Conservation (phyloP, 257 asterid genomes). For the Solanum tacnaense region DNA sequence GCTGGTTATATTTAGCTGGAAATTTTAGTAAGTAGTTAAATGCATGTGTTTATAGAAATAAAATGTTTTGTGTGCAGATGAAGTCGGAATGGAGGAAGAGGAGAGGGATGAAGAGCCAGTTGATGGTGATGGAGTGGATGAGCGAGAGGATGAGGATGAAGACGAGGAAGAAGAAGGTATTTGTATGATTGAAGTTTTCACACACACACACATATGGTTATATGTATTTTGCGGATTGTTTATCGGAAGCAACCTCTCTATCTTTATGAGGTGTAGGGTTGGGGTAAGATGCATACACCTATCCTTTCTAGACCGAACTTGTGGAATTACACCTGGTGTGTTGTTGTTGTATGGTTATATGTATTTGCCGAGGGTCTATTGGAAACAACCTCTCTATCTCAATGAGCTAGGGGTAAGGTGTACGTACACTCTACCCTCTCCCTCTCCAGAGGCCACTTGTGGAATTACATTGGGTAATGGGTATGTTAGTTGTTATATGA, state of each 20-base stretch:
- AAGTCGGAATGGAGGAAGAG: constrained; percentile 53
- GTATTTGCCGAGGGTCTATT: neutral
- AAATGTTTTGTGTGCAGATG: constrained; percentile 30
- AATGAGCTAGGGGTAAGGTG: neutral
- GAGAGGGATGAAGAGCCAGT: constrained; percentile 58
- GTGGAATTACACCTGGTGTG: neutral
- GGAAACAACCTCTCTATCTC: neutral
- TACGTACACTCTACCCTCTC: neutral
- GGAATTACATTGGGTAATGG: neutral
- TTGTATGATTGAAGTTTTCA: neutral
- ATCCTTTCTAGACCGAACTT: neutral
- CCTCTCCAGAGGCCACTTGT: neutral
- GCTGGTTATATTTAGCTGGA: neutral
- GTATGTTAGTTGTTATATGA: neutral
- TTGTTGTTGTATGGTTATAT: neutral
- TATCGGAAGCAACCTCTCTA: neutral
- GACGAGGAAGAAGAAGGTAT: constrained; percentile 87
- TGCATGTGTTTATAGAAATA: neutral
- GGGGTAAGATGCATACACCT: neutral
- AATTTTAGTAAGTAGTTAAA: neutral
- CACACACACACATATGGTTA: neutral
- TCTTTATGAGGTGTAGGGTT: neutral
- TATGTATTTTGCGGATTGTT: neutral
- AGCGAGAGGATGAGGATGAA: constrained; percentile 56
- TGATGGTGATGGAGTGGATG: constrained; percentile 38